These are phyloP conservation scores for Sporothrix schenckii DNA, from an alignment of 2,329 filamentous ascomycete species.

Conservation along the genomic window DNA sequence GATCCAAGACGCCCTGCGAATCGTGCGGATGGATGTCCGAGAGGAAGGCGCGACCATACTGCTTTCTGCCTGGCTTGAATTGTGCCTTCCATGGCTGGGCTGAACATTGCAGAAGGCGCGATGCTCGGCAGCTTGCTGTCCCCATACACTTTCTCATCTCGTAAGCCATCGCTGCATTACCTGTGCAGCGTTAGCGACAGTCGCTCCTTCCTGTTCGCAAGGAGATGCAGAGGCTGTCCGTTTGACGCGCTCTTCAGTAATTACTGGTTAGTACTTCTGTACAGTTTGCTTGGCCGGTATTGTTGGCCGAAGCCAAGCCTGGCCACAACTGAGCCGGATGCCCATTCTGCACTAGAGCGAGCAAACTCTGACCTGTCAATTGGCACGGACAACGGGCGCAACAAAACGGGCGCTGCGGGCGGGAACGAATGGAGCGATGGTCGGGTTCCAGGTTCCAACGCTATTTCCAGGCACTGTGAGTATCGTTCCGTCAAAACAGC, in stretches of 20 bases:
- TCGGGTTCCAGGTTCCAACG: constrained; percentile 10
- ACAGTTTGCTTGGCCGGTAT: background rate
- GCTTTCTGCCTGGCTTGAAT: constrained; percentile 16
- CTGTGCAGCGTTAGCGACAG: no score
- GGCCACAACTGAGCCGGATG: constrained; percentile 4
- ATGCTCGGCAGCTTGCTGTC: background rate
- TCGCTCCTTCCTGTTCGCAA: background rate
- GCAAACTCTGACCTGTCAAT: constrained; percentile 24
- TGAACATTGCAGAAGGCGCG: constrained; percentile 3
- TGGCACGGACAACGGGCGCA: constrained; percentile 25
- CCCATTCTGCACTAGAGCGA: constrained; percentile 9
- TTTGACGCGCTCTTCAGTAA: background rate
- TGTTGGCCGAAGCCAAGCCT: background rate
- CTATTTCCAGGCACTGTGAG: background rate
- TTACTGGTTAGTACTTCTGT: background rate
- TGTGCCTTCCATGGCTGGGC: constrained; percentile 19
- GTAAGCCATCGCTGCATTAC: no score
- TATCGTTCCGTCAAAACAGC: constrained; percentile 11
- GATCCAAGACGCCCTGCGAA: background rate
- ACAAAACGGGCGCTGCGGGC: constrained; percentile 19
- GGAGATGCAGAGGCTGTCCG: background rate
- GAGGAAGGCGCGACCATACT: constrained; percentile 20
- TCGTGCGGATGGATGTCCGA: background rate
- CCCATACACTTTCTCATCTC: no score
- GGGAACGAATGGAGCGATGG: constrained; percentile 27